Base-by-base conservation (phyloP, 208 protist species). In the Leishmania tropica region DNA sequence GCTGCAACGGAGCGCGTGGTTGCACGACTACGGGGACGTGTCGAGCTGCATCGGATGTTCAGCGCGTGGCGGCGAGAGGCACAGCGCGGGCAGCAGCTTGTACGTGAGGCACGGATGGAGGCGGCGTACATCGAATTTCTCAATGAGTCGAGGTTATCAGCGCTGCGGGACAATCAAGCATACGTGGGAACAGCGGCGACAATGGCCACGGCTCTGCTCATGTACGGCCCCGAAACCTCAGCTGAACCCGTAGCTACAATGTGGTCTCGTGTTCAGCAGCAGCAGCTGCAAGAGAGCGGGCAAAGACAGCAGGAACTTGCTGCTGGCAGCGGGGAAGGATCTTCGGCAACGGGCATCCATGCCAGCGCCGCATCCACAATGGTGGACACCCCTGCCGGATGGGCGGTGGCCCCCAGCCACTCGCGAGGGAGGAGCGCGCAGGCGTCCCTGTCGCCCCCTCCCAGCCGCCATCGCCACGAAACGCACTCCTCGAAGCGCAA, bases 91-190 rank as follows among this genome's bases (percentile, higher is more conserved):
- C 80, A 78, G 47, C 83, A 90, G 53, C 53, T 56, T 58, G 65
- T 60, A 40, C 90, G 85, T 76, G 73, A 91, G 56, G 3, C 72
- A 53, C 65, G 37, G 19, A 89, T 96, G 83, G 80, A 89, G n/a
- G 42, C n/a, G 64, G 83, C 83, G 47, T 97, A 95, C 80, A 76
- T 76, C 8, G 28, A 45, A 35, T 96, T 97, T 76, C 68, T 96
- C 53, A 35, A 60, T 7, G 70, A 75, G n/a, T 92, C 95, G 19
- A 85, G 85, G 62, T 81, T 88, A 1, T 77, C 90, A 21, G 78
- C 81, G 45, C 64, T 87, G 37, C 70, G 92, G 24, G 85, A 86
- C 28, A 53, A 60, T 3, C 54, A 88, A 28, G 87, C 89, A 45
- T 78, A 76, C 54, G 37, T 5, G 73, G 60, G 48, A 24, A 79